A percentile compares a stretch with the other conserved stretches of the same genome.
Conservation (phyloP, 2,329 filamentous ascomycete species). For the Trichoderma asperellum region DNA sequence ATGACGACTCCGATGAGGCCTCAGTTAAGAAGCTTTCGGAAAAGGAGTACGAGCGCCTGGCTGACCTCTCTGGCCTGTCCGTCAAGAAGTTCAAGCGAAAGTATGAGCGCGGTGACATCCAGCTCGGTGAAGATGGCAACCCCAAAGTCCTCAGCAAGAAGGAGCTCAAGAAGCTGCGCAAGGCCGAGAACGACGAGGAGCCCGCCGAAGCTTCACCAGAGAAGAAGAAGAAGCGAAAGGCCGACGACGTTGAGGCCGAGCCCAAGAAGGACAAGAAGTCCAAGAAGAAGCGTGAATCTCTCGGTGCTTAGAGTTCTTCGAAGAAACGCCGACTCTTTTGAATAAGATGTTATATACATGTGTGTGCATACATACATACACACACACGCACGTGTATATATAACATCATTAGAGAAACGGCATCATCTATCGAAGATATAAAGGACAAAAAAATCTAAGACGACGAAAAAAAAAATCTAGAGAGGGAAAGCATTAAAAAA, state of each 20-base stretch:
- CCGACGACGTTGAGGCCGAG: conserved; percentile 64
- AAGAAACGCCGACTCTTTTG: conserved; percentile 27
- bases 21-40: conserved; percentile 53
- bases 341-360: neutral
- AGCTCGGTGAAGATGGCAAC: conserved; percentile 66
- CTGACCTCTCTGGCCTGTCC: conserved; percentile 69
- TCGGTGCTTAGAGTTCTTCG: conserved; percentile 37
- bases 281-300: conserved; percentile 51
- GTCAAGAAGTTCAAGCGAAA: conserved; percentile 79
- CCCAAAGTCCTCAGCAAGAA: conserved; percentile 74
- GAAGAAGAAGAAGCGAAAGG: conserved; percentile 73
- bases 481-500: neutral
- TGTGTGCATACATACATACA: neutral
- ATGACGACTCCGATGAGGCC: conserved; percentile 40
- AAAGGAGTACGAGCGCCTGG: conserved; percentile 62
- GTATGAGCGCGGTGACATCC: conserved; percentile 74
- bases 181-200: conserved; percentile 54
- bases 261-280: conserved; percentile 63
- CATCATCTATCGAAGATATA: conserved; percentile 17
- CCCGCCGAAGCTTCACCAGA: conserved; percentile 36
- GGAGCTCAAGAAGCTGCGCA: conserved; percentile 73
- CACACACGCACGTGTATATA: neutral
- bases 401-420: neutral
- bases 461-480: conserved; percentile 3
- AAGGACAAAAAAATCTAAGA: neutral